Percentiles rank a stretch among this genome's conserved stretches.
Conservation (phyloP, 805 yeast genomes). For the Ogataea henricii region DNA sequence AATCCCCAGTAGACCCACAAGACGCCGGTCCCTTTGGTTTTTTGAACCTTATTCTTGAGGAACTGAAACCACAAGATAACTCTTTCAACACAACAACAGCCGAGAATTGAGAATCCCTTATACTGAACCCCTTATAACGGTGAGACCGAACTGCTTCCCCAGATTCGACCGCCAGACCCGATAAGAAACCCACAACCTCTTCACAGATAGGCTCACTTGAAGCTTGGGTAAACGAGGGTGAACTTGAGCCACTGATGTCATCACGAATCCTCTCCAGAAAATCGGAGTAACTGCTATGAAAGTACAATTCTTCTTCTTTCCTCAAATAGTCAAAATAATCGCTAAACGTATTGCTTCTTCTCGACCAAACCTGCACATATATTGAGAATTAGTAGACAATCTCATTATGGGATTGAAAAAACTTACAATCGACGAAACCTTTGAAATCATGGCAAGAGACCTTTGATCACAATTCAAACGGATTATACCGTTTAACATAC, state of each 20-base stretch:
- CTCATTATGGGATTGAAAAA: not conserved
- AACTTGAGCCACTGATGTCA: not conserved
- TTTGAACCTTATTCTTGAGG: constrained; percentile 2
- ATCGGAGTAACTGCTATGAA: not conserved
- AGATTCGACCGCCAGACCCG: no score
- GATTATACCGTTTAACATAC: constrained; percentile 15
- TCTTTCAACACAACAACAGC: constrained; percentile 3
- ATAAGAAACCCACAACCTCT: no score
- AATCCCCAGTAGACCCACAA: no score
- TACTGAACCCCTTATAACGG: no score
- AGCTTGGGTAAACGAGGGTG: no score
- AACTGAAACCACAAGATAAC: not conserved
- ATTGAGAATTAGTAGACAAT: not conserved
- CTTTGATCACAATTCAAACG: not conserved
- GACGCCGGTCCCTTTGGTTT: not conserved
- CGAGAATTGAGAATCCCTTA: not conserved
- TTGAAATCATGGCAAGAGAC: constrained; percentile 13
- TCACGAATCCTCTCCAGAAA: not conserved
- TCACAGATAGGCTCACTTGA: no score
- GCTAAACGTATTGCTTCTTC: constrained; percentile 4
- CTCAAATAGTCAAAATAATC: constrained; percentile 15
- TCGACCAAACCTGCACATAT: constrained; percentile 12
- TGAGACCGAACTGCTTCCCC: no score
- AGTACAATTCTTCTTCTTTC: constrained; percentile 6
- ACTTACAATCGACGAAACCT: constrained; percentile 20